These are phyloP conservation scores for Myriosclerotinia duriaeana DNA, from an alignment of 2,329 filamentous ascomycete genomes.

Conservation along the genomic window DNA sequence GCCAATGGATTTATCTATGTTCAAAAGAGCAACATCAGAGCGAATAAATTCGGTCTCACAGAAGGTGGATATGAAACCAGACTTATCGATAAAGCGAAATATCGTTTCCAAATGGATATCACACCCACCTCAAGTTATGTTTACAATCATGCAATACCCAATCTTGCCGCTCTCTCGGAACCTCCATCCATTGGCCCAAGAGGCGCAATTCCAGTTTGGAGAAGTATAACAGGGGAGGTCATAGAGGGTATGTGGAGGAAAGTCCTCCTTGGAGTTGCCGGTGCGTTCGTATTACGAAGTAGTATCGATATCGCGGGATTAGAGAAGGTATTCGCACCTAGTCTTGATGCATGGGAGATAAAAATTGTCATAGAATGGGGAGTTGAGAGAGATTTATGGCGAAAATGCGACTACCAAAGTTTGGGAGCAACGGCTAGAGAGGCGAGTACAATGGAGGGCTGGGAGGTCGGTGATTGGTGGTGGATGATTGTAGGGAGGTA, in stretches of 20 bases:
- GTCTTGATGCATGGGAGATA: slow-evolving; percentile 63
- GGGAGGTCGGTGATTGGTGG: slow-evolving; percentile 62
- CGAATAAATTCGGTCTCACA: slow-evolving; percentile 68
- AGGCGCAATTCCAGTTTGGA: slow-evolving; percentile 67
- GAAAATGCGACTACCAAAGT: slow-evolving; percentile 17
- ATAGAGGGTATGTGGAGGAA: slow-evolving; percentile 63
- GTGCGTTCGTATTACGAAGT: slow-evolving; percentile 62
- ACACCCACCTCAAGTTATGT: slow-evolving; percentile 59
- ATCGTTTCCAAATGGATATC: slow-evolving; percentile 63
- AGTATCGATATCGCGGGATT: slow-evolving; percentile 55
- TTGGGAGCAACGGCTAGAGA: slow-evolving; percentile 8
- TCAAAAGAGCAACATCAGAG: slow-evolving; percentile 54
- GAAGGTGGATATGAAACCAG: slow-evolving; percentile 71
- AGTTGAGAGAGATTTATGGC: slow-evolving; percentile 45
- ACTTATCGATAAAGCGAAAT: slow-evolving; percentile 63
- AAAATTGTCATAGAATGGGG: slow-evolving; percentile 60
- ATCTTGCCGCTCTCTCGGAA: slow-evolving; percentile 43
- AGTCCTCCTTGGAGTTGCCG: slow-evolving; percentile 60
- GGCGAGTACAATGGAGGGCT: slow-evolving; percentile 43
- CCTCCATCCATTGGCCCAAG: slow-evolving; percentile 45
- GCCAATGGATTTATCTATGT: slow-evolving; percentile 57
- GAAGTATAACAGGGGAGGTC: slow-evolving; percentile 62
- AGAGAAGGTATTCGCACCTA: slow-evolving; percentile 54
- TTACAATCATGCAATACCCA: slow-evolving; percentile 52
- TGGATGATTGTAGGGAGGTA: slow-evolving; percentile 55